Base-by-base conservation (phyloP, 768 basidiomycete genomes). In the Boletus patriciae region DNA sequence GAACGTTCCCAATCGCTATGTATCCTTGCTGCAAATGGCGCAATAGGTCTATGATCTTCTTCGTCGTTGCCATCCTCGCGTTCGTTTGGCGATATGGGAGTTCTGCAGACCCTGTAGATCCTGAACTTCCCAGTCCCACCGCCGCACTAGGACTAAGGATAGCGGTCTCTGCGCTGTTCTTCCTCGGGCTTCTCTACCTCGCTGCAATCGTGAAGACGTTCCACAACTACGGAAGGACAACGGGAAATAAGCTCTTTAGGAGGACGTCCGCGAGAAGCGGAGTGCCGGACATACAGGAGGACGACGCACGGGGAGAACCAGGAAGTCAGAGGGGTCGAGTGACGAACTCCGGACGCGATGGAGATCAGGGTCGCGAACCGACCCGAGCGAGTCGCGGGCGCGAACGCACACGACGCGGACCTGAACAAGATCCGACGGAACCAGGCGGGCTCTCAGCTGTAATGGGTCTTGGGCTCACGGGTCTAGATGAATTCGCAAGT, bases 51-150 rank as follows among this genome's bases (percentile, higher is more conserved):
- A 85, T 90, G 79, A 74, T 88, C 6, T 75, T 83, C 50, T 89
- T 89, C 69, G 69, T 86, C 57, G 64, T 77, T 4, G 75, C 85
- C 13, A 86, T 90, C 61, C 74, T 88, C 33, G 78, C 83, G 8
- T 90, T 81, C 59, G 77, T 88, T 50, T 88, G 86, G 87, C 77
- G 83, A 41, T 80, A 80, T 0, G 87, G 85, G 16, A 78, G 82
- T 0, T 72, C 73, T 2, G 38, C 67, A 13, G 81, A 87, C 44
- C 62, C 66, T 3, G 44, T 66, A 3, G 59, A 59, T 10, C 74
- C 75, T 2, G 59, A 65, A 13, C 73, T 74, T 8, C 74, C 85
- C 0, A 68, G 73, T 5, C 62, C 73, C 0, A 55, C 54, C 0
- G 76, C 74, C 5, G 79, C 76, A 1, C 68, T 87, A 5, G 82